Evolutionary conservation across 805 yeast genomes (phyloP).

Genomic region (Cyberlindnera mycetangii): DNA sequence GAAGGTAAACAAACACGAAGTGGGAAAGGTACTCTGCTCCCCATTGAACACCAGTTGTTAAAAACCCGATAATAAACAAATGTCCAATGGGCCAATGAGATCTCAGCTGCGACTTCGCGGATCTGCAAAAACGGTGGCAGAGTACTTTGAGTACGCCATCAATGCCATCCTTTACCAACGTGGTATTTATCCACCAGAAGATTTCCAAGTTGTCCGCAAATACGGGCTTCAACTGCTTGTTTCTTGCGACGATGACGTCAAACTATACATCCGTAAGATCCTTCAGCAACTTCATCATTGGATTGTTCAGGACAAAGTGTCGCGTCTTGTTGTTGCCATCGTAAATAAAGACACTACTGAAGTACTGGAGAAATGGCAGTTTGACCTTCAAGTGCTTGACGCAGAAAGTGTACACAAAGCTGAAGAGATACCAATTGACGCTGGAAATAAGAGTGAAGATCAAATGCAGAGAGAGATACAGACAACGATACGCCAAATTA

Average conservation of each 20-base stretch:
- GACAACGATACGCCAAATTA: conserved; percentile 81
- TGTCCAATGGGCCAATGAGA: conserved; percentile 18
- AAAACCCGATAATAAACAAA: conserved; percentile 4
- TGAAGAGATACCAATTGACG: conserved; percentile 2
- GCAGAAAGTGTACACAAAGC: conserved; percentile 15
- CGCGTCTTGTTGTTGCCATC: conserved; percentile 69
- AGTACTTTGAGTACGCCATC: conserved; percentile 79
- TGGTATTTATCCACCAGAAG: conserved; percentile 86
- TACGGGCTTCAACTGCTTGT: conserved; percentile 76
- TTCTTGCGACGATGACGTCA: conserved; percentile 73
- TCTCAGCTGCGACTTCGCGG: conserved; percentile 58
- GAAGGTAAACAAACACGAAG: too few species aligned
- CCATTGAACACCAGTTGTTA: too few species aligned
- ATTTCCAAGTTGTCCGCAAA: conserved; percentile 71
- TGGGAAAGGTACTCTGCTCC: too few species aligned
- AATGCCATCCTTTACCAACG: conserved; percentile 83
- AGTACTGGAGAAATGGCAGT: conserved; percentile 84
- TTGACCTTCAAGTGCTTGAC: conserved; percentile 44
- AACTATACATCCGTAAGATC: conserved; percentile 61
- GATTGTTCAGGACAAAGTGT: conserved; percentile 68
- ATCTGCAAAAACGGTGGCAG: conserved; percentile 74
- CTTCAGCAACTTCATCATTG: conserved; percentile 69
- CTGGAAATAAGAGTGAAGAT: conserved; percentile 30
- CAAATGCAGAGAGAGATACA: conserved; percentile 75
- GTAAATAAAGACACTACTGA: conserved; percentile 64